These are phyloP conservation scores for Monilinia fructigena DNA, from an alignment of 2,329 filamentous ascomycete genomes.

Conservation along the genomic window DNA sequence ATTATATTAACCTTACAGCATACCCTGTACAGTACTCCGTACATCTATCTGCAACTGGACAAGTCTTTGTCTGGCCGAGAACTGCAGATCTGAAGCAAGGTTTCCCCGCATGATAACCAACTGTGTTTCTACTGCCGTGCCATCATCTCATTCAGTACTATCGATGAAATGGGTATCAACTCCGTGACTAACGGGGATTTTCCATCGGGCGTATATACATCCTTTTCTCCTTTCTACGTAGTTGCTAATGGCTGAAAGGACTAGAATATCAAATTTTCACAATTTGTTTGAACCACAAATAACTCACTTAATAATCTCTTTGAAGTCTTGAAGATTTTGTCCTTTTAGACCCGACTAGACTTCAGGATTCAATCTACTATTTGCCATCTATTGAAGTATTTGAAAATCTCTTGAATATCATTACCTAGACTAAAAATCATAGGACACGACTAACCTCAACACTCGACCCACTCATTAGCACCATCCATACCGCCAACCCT, in stretches of 20 bases:
- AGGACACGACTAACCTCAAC: no score
- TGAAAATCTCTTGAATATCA: no score
- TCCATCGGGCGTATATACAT: background rate
- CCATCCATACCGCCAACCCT: no score
- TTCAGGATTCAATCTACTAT: background rate
- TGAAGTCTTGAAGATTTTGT: background rate
- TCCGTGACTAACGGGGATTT: background rate
- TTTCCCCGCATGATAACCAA: constrained; percentile 22
- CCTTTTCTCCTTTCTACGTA: background rate
- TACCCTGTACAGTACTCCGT: no score
- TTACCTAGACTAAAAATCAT: no score
- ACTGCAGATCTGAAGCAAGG: constrained; percentile 19
- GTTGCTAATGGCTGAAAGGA: background rate
- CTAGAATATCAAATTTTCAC: background rate
- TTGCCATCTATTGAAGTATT: no score
- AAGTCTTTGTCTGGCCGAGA: background rate
- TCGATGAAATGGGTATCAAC: no score
- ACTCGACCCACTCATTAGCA: no score
- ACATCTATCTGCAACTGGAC: constrained; percentile 1
- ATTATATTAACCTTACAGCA: no score
- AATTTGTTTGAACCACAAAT: background rate
- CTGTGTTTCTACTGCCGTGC: background rate
- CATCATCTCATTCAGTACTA: background rate
- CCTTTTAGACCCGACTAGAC: background rate
- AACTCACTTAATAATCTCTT: background rate